These are phyloP conservation scores for Austropuccinia psidii DNA, from an alignment of 1,284 basidiomycete species.

Conservation along the genomic window DNA sequence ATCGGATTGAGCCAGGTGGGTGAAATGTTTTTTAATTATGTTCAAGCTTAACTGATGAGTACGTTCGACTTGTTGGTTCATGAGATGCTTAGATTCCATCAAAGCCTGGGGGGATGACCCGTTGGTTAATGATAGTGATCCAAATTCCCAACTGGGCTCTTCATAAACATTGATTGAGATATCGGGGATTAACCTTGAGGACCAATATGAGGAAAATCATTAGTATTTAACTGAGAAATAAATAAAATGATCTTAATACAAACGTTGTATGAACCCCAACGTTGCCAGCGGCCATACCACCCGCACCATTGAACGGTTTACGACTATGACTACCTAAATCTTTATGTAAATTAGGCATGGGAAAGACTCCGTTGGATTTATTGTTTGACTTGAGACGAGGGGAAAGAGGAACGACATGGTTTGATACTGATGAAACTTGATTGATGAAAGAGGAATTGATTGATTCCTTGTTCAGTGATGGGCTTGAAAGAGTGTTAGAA, in stretches of 20 bases:
- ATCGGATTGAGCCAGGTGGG: background rate
- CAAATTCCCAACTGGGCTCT: background rate
- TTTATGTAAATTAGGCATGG: constrained; percentile 29
- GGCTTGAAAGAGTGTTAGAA: background rate
- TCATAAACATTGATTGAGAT: constrained; percentile 23
- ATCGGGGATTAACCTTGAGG: constrained; percentile 13
- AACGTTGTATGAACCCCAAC: constrained; percentile 32
- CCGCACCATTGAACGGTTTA: constrained; percentile 29
- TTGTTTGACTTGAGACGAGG: constrained; percentile 12
- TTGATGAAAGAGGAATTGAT: no score
- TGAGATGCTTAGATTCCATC: background rate
- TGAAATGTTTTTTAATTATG: no score
- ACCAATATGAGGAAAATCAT: background rate
- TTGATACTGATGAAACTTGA: background rate
- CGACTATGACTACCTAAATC: constrained; percentile 25
- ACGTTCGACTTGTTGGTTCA: background rate
- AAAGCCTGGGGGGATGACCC: constrained; percentile 12
- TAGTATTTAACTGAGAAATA: background rate
- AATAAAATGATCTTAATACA: background rate
- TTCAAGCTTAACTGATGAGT: no score
- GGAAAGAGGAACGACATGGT: constrained; percentile 2
- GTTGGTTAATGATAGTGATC: no score
- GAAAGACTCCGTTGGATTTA: background rate
- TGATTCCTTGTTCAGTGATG: background rate
- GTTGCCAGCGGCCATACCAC: constrained; percentile 24